Evolutionary conservation across 305 asterid species (phyloP).

Genomic region (Solanum hybrid): DNA sequence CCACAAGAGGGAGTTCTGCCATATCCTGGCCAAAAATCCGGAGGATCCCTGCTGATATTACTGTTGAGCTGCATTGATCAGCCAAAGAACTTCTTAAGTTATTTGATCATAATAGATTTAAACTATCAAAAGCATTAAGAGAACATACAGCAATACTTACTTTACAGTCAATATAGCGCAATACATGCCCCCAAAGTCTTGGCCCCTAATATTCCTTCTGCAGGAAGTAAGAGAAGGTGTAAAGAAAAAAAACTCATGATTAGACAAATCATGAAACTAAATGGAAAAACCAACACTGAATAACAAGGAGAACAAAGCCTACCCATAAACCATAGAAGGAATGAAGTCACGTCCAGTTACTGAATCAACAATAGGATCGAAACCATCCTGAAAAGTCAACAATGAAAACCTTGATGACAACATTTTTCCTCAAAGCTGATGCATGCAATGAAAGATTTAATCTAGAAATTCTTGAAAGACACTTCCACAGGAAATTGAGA

Average conservation of each 20-base stretch:
- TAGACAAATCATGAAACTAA: slow-evolving; percentile 11
- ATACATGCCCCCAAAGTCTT: slow-evolving; percentile 91
- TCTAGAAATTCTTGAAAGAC: neutral
- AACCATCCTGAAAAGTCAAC: slow-evolving; percentile 59
- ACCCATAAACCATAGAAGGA: slow-evolving; percentile 98
- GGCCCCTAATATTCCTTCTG: slow-evolving; percentile 95
- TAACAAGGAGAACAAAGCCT: slow-evolving; percentile 17
- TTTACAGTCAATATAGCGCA: slow-evolving; percentile 87
- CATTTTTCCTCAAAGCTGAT: neutral
- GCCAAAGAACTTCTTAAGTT: slow-evolving; percentile 10
- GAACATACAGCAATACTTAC: slow-evolving; percentile 20
- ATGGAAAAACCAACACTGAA: slow-evolving; percentile 4
- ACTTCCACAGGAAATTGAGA: neutral
- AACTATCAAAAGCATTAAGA: neutral
- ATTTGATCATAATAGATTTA: neutral
- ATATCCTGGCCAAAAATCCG: slow-evolving; percentile 83
- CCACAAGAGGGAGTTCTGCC: slow-evolving; percentile 95
- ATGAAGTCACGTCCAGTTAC: slow-evolving; percentile 94
- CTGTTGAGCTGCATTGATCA: slow-evolving; percentile 66
- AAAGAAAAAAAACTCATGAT: neutral
- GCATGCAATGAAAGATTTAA: neutral
- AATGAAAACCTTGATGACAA: neutral
- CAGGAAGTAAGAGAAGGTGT: neutral
- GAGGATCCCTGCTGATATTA: slow-evolving; percentile 87
- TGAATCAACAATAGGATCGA: slow-evolving; percentile 88